Conservation (phyloP, 768 basidiomycete species). For the Macrolepiota albuminosa region DNA sequence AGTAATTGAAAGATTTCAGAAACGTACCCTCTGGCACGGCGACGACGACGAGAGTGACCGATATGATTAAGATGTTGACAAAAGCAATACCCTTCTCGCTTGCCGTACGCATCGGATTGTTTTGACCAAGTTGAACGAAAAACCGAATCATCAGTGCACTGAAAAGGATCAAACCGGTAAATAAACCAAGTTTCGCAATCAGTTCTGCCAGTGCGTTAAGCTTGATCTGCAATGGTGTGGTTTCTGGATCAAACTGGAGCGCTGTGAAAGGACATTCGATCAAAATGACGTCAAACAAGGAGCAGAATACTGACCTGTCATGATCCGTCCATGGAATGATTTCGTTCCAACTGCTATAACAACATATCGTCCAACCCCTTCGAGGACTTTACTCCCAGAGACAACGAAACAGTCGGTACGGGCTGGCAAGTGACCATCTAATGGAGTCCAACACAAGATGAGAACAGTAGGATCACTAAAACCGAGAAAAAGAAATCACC, state of each 20-base stretch:
- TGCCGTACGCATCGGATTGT: constrained; percentile 55
- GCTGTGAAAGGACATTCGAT: constrained; percentile 38
- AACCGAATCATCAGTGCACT: constrained; percentile 86
- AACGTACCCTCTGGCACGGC: constrained; percentile 43
- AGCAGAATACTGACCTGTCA: constrained; percentile 67
- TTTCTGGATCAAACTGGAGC: constrained; percentile 79
- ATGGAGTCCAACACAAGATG: constrained; percentile 22
- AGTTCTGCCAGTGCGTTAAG: constrained; percentile 91
- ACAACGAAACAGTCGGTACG: constrained; percentile 92
- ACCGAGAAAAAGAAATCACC: not conserved
- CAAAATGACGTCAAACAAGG: constrained; percentile 52
- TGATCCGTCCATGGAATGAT: constrained; percentile 94
- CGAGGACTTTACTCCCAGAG: constrained; percentile 88
- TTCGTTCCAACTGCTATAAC: constrained; percentile 89
- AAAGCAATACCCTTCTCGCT: constrained; percentile 87
- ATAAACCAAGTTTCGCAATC: constrained; percentile 87
- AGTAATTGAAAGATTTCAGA: constrained; percentile 53
- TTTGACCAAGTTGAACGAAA: constrained; percentile 78
- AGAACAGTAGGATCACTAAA: constrained; percentile 18
- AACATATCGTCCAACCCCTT: constrained; percentile 91
- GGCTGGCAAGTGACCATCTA: constrained; percentile 25
- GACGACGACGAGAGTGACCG: constrained; percentile 72
- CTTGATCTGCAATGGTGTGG: constrained; percentile 92
- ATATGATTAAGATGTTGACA: constrained; percentile 89
- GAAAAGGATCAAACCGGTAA: constrained; percentile 84